Percentiles rank a stretch among this genome's conserved stretches.
Evolutionary conservation across 306 rosid species (phyloP).

Genomic region (Corylus americana): DNA sequence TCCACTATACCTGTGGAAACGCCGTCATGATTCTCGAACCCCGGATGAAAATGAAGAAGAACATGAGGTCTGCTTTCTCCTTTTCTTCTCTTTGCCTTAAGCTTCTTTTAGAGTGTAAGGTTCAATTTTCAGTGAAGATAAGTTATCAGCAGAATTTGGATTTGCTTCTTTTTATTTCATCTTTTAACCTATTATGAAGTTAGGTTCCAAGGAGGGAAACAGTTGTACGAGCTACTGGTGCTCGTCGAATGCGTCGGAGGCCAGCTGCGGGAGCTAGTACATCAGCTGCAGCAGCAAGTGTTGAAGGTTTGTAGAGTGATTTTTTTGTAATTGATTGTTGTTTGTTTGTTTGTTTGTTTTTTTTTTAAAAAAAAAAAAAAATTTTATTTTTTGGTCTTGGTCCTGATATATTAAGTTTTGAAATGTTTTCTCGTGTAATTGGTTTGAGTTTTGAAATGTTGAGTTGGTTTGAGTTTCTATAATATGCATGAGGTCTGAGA

Average conservation of each 20-base stretch:
- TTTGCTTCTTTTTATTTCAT: not conserved
- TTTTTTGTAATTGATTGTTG: not conserved
- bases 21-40: conserved; percentile 59
- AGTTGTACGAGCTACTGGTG: conserved; percentile 69
- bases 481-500: not conserved
- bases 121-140: not conserved
- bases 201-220: conserved; percentile 76
- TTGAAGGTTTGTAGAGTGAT: conserved; percentile 51
- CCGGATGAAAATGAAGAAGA: conserved; percentile 50
- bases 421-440: not conserved
- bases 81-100: not conserved
- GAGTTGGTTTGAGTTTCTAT: not conserved
- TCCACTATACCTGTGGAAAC: conserved; percentile 86
- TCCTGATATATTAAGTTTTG: not conserved
- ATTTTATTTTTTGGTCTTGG: not conserved
- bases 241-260: conserved; percentile 90
- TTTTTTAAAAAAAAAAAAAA: too few species aligned
- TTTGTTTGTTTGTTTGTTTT: not conserved
- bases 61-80: conserved; percentile 55
- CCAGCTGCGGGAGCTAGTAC: conserved; percentile 84
- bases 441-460: not conserved
- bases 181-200: conserved; percentile 2
- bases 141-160: not conserved
- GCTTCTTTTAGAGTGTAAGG: not conserved
- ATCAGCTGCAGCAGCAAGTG: conserved; percentile 49